phyloP scores from a whole-genome alignment of 2,329 filamentous ascomycete species.

The Fusarium papillatum region DNA sequence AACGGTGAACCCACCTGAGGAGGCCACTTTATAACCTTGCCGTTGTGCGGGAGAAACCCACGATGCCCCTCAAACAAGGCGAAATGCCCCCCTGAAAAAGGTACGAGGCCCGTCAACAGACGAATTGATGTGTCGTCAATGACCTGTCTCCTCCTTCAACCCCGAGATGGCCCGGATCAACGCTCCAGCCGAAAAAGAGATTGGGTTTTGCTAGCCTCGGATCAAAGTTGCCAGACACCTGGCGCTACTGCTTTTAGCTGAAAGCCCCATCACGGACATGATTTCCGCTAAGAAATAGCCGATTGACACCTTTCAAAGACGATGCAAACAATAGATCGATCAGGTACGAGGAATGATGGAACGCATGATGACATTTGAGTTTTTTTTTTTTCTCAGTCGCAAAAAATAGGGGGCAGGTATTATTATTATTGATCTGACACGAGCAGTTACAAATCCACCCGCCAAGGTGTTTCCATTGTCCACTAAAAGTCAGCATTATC shows the following conservation, averaged over 20 bases:
- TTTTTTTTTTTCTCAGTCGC: not conserved
- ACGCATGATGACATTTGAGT: not conserved
- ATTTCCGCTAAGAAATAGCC: not conserved
- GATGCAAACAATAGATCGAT: not conserved
- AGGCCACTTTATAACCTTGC: slow-evolving; percentile 3
- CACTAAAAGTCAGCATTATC: slow-evolving; percentile 1
- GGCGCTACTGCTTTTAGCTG: not conserved
- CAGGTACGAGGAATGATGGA: not conserved
- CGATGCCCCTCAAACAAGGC: not conserved
- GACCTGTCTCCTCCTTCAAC: not conserved
- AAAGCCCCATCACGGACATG: not conserved
- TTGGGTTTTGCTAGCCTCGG: slow-evolving; percentile 2
- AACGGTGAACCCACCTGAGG: not conserved
- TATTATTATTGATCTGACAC: not conserved
- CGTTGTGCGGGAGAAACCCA: not conserved
- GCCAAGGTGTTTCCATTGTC: not conserved
- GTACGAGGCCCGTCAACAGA: not conserved
- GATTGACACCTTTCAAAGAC: not conserved
- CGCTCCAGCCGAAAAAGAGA: not conserved
- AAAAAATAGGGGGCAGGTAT: not conserved
- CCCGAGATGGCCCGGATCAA: not conserved
- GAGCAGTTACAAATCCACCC: not conserved
- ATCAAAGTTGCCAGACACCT: not conserved
- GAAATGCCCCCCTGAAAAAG: not conserved
- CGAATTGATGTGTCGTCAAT: slow-evolving; percentile 2